Base-by-base conservation (phyloP, 1,284 basidiomycete species). In the Ceratobasidium sp. region DNA sequence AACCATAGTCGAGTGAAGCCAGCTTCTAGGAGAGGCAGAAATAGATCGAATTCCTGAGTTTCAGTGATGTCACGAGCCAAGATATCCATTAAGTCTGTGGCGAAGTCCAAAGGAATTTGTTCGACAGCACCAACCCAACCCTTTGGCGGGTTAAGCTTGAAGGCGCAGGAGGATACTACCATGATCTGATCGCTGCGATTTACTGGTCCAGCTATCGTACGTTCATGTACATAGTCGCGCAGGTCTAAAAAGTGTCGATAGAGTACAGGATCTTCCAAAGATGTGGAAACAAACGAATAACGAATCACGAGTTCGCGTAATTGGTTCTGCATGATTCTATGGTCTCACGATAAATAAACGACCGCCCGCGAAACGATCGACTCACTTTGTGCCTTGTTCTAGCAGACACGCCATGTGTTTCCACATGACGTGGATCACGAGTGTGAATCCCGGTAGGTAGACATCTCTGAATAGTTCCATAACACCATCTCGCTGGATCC, bases 271-370 rank as follows among this genome's bases (percentile, higher is more conserved):
- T 58, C 23, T 28, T 58, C 56, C 23, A 26, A 18, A 7, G 56
- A 58, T 15, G 56, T 58, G 56, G 23, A 58, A 26, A 58, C 56
- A 2, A 58, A 26, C 26, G 56, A 58, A 15, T 26, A 58, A 15
- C 56, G 56, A 58, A 58, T 28, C 26, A 58, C 26, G 56, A 58
- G 56, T 26, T 58, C 56, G 18, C 56, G 56, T 26, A 58, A 15
- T 58, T 58, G 56, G 4, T 26, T 58, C 53, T 20, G 18, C 53
- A 55, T 55, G 20, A n/a, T 12, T 5, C 53, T 55, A n/a, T 55
- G 53, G 20, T 55, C 4, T 12, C 6, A n/a, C 18, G 18, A 55
- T 7, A 55, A 55, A 20, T n/a, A 55, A 7, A 13, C 23, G 18
- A n/a, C n/a, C n/a, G n/a, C n/a, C n/a, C n/a, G n/a, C n/a, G n/a